Evolutionary conservation across 768 basidiomycete species (phyloP).

Genomic region (Agrocybe chaxingu): DNA sequence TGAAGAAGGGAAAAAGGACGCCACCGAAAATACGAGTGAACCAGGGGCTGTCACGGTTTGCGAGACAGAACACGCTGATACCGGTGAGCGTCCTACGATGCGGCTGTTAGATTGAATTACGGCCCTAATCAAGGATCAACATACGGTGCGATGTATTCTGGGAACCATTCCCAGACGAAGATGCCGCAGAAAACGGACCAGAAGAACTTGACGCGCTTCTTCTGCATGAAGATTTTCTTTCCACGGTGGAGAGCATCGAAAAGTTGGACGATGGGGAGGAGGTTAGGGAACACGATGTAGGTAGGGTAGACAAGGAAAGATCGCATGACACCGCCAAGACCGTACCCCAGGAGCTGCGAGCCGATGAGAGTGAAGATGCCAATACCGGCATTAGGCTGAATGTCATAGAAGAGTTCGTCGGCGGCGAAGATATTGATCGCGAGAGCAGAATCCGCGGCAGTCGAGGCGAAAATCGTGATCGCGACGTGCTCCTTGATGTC

Average conservation of each 20-base stretch:
- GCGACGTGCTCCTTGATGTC: constrained; percentile 47
- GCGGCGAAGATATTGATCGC: constrained; percentile 54
- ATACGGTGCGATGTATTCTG: constrained; percentile 44
- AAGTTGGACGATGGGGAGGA: constrained; percentile 33
- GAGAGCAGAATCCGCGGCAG: constrained; percentile 45
- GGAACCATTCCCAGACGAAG: constrained; percentile 57
- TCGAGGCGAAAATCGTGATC: constrained; percentile 53
- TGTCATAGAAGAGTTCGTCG: constrained; percentile 49
- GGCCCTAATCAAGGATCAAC: constrained; percentile 21
- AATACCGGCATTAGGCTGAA: constrained; percentile 34
- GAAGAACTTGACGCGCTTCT: constrained; percentile 57
- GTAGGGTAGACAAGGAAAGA: constrained; percentile 53
- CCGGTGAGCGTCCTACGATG: constrained; percentile 46
- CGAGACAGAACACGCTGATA: constrained; percentile 56
- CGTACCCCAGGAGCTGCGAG: constrained; percentile 40
- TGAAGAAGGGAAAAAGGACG: neutral
- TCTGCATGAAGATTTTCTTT: constrained; percentile 38
- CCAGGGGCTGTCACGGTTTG: constrained; percentile 42
- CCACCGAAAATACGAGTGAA: constrained; percentile 54
- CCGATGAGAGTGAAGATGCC: constrained; percentile 38
- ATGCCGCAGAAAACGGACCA: constrained; percentile 51
- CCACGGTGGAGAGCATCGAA: constrained; percentile 46
- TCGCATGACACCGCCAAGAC: constrained; percentile 40
- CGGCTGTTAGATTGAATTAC: constrained; percentile 14
- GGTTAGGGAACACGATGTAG: constrained; percentile 42